Evolutionary conservation across 1,139 yeast genomes (phyloP).

Genomic region (Citeromyces hawaiiensis): DNA sequence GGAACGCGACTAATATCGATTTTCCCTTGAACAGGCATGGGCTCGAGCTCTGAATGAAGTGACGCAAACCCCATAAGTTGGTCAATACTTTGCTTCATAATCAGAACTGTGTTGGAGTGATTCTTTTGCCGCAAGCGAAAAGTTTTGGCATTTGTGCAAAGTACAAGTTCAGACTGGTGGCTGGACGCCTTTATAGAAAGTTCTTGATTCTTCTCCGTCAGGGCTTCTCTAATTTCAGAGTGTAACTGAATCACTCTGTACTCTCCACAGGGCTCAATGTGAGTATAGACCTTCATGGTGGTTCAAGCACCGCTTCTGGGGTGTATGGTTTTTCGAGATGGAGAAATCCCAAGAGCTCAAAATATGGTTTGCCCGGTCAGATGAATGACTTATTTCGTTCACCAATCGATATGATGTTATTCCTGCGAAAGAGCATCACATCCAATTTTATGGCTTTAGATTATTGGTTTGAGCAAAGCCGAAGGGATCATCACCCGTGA

Average conservation of each 20-base stretch:
- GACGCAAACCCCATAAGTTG: constrained; percentile 25
- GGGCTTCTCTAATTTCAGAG: constrained; percentile 8
- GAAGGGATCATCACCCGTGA: no score
- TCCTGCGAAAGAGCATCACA: no score
- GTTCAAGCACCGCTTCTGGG: no score
- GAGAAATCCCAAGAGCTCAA: no score
- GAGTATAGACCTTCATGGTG: constrained; percentile 10
- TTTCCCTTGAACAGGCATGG: constrained; percentile 24
- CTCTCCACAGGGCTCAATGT: constrained; percentile 5
- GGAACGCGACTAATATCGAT: constrained; percentile 35
- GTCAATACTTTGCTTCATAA: constrained; percentile 21
- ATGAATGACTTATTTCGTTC: no score
- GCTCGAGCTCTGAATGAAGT: constrained; percentile 38
- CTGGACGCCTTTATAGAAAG: constrained; percentile 26
- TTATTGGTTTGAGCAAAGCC: no score
- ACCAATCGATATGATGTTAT: no score
- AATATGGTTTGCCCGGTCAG: no score
- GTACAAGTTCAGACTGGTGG: constrained; percentile 31
- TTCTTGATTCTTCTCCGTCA: constrained; percentile 1
- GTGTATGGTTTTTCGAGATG: no score
- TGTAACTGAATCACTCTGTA: constrained; percentile 10
- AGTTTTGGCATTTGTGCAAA: constrained; percentile 48
- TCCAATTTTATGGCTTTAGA: no score
- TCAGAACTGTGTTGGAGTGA: constrained; percentile 70
- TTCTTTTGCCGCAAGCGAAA: constrained; percentile 66